These are phyloP conservation scores for Ilyonectria sp. DNA, from an alignment of 2,329 filamentous ascomycete species.

Conservation along the genomic window DNA sequence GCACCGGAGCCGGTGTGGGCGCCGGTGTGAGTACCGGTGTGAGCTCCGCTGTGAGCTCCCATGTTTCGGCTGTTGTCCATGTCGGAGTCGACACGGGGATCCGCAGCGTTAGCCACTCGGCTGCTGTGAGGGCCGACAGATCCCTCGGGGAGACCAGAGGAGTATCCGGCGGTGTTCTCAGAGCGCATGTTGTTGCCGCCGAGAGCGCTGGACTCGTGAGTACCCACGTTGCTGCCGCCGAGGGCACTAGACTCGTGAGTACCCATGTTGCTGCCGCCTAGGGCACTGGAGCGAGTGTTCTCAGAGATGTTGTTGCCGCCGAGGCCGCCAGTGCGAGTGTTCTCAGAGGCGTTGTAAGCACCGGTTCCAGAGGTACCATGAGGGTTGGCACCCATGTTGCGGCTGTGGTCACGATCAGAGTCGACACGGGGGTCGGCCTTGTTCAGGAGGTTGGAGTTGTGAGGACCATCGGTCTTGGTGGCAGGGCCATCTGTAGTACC, in stretches of 20 bases:
- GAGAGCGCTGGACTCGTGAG: neutral
- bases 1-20: conserved; percentile 31
- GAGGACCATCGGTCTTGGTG: conserved; percentile 58
- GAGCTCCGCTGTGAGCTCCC: conserved; percentile 31
- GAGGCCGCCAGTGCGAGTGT: conserved; percentile 54
- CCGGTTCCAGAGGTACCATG: conserved; percentile 50
- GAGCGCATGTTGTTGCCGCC: neutral
- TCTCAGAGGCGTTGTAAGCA: conserved; percentile 49
- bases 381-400: conserved; percentile 51
- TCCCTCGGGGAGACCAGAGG: conserved; percentile 40
- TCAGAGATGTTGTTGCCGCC: conserved; percentile 45
- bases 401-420: conserved; percentile 62
- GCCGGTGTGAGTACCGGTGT: conserved; percentile 36
- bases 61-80: conserved; percentile 56
- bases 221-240: conserved; percentile 6
- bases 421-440: conserved; percentile 69
- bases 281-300: conserved; percentile 34
- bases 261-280: conserved; percentile 8
- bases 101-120: conserved; percentile 64
- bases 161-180: conserved; percentile 20
- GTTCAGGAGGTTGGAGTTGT: conserved; percentile 63
- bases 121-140: conserved; percentile 61
- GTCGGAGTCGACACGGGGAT: conserved; percentile 69
- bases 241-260: conserved; percentile 9
- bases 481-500: conserved; percentile 41